Conservation (phyloP, 2,329 filamentous ascomycete species). For the Cryphonectria radicalis region DNA sequence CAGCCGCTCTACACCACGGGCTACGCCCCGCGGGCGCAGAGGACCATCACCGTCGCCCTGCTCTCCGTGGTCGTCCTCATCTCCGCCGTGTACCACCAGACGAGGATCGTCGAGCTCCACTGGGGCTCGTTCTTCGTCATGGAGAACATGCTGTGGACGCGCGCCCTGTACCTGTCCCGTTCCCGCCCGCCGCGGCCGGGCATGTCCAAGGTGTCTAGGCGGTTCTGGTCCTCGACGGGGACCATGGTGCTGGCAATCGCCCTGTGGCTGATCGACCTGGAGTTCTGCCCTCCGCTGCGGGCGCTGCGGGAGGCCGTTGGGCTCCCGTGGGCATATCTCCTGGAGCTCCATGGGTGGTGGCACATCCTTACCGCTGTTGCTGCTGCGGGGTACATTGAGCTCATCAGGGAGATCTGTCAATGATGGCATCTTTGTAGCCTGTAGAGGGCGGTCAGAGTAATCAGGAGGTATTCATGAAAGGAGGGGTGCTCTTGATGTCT, state of each 20-base stretch:
- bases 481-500: too few relatives aligned
- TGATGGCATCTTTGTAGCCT: not conserved
- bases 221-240: constrained; percentile 37
- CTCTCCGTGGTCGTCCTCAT: constrained; percentile 47
- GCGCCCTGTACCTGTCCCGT: constrained; percentile 43
- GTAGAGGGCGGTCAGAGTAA: too few relatives aligned
- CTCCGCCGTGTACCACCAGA: constrained; percentile 47
- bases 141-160: constrained; percentile 40
- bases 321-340: constrained; percentile 57
- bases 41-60: constrained; percentile 43
- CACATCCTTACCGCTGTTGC: constrained; percentile 63
- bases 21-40: constrained; percentile 42
- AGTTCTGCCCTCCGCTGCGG: constrained; percentile 55
- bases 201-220: constrained; percentile 32
- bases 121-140: constrained; percentile 43
- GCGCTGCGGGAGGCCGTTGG: constrained; percentile 50
- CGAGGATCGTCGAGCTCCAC: constrained; percentile 50
- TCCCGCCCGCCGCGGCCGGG: constrained; percentile 35
- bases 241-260: constrained; percentile 51
- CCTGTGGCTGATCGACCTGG: constrained; percentile 62
- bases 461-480: too few relatives aligned
- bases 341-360: constrained; percentile 69
- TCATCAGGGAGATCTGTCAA: constrained; percentile 37
- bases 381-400: constrained; percentile 48
- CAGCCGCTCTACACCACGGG: constrained; percentile 53